Conservation (phyloP, 148 eudicot genomes). For the Bassia scoparia region DNA sequence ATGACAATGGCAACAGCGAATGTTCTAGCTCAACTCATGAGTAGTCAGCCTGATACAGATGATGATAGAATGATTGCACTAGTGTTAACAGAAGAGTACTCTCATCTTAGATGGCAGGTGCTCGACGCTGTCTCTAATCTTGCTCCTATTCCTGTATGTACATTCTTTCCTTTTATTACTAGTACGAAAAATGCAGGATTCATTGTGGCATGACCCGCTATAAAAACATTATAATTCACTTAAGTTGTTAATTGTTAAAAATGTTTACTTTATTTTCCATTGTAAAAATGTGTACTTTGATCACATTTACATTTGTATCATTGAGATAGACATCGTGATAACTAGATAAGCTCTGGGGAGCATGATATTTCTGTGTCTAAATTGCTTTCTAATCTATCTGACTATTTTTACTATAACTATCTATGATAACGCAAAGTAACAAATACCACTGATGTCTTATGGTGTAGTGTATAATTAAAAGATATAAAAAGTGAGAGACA, state of each 20-base stretch:
- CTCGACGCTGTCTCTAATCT: constrained; percentile 67
- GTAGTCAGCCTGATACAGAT: constrained; percentile 58
- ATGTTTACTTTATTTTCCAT: too few species aligned
- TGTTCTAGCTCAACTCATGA: constrained; percentile 72
- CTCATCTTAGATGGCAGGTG: constrained; percentile 63
- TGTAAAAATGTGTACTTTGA: too few species aligned
- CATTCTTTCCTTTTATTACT: background rate
- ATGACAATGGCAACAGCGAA: constrained; percentile 44
- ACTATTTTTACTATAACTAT: background rate
- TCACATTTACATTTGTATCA: background rate
- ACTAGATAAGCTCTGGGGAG: too few species aligned
- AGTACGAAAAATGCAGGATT: background rate
- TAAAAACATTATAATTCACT: background rate
- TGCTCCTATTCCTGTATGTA: constrained; percentile 74
- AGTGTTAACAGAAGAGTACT: constrained; percentile 78
- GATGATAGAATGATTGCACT: constrained; percentile 85
- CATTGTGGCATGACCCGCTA: background rate
- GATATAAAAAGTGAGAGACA: background rate
- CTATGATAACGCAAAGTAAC: background rate
- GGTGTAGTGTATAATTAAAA: background rate
- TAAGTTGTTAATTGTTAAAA: background rate
- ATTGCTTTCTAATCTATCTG: background rate
- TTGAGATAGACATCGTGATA: background rate
- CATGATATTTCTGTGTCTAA: background rate
- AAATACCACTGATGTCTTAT: background rate